Evolutionary conservation across 2,329 filamentous ascomycete species (phyloP).

Genomic region (Lizonia empirigonia): DNA sequence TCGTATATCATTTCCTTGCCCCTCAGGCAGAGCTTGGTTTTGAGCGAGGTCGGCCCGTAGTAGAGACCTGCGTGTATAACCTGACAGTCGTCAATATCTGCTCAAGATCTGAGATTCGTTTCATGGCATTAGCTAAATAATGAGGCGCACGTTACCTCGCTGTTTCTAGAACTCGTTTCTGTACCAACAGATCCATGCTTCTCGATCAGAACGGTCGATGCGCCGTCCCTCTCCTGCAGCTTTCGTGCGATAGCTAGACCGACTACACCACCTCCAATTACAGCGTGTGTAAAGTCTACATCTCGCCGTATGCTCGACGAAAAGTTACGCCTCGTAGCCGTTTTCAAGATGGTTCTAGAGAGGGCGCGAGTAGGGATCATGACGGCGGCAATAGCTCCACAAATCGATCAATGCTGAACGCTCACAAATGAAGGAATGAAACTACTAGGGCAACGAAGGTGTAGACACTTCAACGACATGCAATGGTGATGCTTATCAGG

Average conservation of each 20-base stretch:
- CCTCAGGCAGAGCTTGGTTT: conserved; percentile 79
- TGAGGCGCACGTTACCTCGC: conserved; percentile 62
- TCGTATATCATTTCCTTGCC: conserved; percentile 80
- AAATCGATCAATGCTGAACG: background rate
- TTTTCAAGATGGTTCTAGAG: conserved; percentile 1
- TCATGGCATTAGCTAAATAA: background rate
- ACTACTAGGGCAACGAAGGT: background rate
- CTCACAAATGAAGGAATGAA: background rate
- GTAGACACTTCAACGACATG: background rate
- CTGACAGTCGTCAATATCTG: conserved; percentile 42
- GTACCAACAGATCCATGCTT: conserved; percentile 76
- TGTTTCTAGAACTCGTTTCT: conserved; percentile 89
- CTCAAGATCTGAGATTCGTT: background rate
- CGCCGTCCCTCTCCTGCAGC: conserved; percentile 65
- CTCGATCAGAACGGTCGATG: conserved; percentile 79
- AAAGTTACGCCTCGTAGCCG: conserved; percentile 20
- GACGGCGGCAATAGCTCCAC: background rate
- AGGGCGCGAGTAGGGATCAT: conserved; percentile 23
- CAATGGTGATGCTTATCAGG: conserved; percentile 4
- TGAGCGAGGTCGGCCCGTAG: conserved; percentile 77
- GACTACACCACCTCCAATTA: conserved; percentile 74
- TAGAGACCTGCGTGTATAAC: conserved; percentile 96
- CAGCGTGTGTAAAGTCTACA: conserved; percentile 68
- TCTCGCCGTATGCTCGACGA: conserved; percentile 37
- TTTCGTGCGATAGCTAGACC: conserved; percentile 79